These are phyloP conservation scores for Tetracladium setigerum DNA, from an alignment of 495 filamentous ascomycete genomes.

Conservation along the genomic window DNA sequence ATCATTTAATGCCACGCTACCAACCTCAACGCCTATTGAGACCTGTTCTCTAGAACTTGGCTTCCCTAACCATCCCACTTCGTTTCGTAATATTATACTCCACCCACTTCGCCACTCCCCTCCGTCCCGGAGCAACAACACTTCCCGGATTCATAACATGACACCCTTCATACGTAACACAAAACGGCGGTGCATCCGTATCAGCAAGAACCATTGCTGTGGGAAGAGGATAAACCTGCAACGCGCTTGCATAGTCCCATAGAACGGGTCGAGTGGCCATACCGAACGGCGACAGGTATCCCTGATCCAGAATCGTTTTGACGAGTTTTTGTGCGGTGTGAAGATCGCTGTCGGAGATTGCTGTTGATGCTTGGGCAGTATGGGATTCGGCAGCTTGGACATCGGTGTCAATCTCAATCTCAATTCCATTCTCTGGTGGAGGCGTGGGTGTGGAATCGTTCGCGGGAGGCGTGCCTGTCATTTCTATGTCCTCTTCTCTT, in stretches of 20 bases:
- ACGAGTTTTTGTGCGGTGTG: conserved; percentile 70
- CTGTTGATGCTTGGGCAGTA: conserved; percentile 10
- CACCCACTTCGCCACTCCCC: conserved; percentile 67
- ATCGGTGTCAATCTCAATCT: conserved; percentile 39
- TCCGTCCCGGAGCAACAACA: conserved; percentile 54
- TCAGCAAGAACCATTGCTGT: conserved; percentile 77
- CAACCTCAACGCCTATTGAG: background rate
- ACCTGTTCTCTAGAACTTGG: conserved; percentile 11
- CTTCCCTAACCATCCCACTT: conserved; percentile 20
- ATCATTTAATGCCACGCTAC: background rate
- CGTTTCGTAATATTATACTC: conserved; percentile 62
- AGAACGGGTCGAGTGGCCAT: conserved; percentile 66
- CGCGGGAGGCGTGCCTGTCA: conserved; percentile 6
- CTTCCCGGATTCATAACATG: conserved; percentile 91
- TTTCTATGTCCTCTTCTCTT: conserved; percentile 25
- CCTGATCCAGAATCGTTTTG: conserved; percentile 91
- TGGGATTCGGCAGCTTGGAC: conserved; percentile 19
- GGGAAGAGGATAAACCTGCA: conserved; percentile 83
- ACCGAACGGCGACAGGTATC: conserved; percentile 79
- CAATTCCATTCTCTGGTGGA: conserved; percentile 30
- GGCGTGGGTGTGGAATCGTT: background rate
- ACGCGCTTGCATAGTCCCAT: conserved; percentile 70
- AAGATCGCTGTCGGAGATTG: conserved; percentile 33
- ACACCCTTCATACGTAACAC: conserved; percentile 87
- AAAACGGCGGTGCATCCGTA: conserved; percentile 69